phyloP scores from a whole-genome alignment of 1,284 basidiomycete species.

The Leucoagaricus sp. region DNA sequence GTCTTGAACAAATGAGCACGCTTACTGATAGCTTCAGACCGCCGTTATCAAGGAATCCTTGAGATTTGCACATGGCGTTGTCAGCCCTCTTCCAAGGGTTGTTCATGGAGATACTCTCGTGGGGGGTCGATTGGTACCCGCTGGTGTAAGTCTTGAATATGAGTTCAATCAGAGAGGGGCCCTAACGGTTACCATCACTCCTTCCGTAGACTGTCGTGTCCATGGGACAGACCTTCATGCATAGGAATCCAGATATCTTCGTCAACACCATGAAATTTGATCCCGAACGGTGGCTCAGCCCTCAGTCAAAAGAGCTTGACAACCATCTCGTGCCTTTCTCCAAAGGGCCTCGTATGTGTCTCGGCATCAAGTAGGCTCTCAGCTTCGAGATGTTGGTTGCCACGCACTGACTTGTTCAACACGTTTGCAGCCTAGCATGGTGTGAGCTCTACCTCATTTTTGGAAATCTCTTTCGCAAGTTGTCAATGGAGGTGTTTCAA shows the following conservation, averaged over 20 bases:
- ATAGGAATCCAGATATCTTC: constrained; percentile 33
- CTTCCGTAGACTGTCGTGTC: constrained; percentile 32
- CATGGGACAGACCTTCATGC: constrained; percentile 33
- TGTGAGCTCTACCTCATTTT: constrained; percentile 43
- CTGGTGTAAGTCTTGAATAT: constrained; percentile 25
- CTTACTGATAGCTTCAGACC: constrained; percentile 18
- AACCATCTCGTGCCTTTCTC: constrained; percentile 38
- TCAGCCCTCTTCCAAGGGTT: constrained; percentile 33
- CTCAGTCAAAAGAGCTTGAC: constrained; percentile 31
- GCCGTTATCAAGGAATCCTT: constrained; percentile 42
- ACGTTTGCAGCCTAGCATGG: constrained; percentile 37
- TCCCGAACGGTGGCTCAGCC: constrained; percentile 38
- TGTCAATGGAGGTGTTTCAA: constrained; percentile 34
- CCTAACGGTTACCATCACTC: constrained; percentile 3
- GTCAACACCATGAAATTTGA: constrained; percentile 36
- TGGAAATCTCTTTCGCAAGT: constrained; percentile 39
- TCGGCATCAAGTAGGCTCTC: constrained; percentile 37
- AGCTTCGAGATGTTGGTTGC: too few relatives aligned
- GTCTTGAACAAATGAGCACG: not conserved
- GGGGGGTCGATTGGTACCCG: constrained; percentile 27
- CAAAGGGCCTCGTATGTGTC: constrained; percentile 36
- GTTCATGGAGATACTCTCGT: constrained; percentile 30
- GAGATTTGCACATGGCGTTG: constrained; percentile 34
- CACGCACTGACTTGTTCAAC: too few relatives aligned
- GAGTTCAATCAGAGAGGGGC: not conserved